Evolutionary conservation across 257 asterid genomes (phyloP).

Genomic region (Dorcoceras hygrometricum): DNA sequence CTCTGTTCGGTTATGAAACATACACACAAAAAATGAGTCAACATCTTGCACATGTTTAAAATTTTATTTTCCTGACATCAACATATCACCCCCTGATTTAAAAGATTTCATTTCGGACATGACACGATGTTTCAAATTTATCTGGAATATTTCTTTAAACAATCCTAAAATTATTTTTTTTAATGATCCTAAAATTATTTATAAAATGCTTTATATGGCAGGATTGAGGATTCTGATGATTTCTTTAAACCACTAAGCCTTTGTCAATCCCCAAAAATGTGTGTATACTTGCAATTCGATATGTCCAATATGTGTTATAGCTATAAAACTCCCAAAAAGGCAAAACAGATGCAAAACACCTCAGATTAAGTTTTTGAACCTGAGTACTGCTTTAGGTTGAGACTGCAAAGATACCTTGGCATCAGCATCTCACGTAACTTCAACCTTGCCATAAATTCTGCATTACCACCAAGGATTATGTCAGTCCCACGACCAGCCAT

Average conservation of each 20-base stretch:
- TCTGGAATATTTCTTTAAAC: constrained; percentile 17
- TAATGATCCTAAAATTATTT: constrained; percentile 24
- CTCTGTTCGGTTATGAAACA: constrained; percentile 45
- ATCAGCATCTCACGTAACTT: constrained; percentile 97
- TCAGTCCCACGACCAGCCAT: constrained; percentile 99
- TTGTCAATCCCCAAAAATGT: neutral
- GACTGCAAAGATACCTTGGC: constrained; percentile 68
- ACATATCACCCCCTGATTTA: constrained; percentile 8
- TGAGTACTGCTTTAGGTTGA: constrained; percentile 13
- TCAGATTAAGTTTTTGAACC: constrained; percentile 13
- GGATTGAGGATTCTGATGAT: constrained; percentile 11
- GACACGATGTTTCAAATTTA: constrained; percentile 6
- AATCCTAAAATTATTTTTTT: constrained; percentile 18
- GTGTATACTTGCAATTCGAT: neutral
- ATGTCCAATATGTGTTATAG: neutral
- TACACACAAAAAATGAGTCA: constrained; percentile 20
- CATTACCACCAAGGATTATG: constrained; percentile 98
- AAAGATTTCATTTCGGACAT: constrained; percentile 16
- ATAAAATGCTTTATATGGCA: neutral
- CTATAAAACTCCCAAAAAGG: constrained; percentile 10
- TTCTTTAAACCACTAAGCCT: constrained; percentile 16
- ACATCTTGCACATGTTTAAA: constrained; percentile 17
- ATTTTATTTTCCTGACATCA: constrained; percentile 13
- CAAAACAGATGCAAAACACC: constrained; percentile 12
- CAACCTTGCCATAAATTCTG: constrained; percentile 97